Conservation (phyloP, 495 filamentous ascomycete genomes). For the Penicillium taxi region DNA sequence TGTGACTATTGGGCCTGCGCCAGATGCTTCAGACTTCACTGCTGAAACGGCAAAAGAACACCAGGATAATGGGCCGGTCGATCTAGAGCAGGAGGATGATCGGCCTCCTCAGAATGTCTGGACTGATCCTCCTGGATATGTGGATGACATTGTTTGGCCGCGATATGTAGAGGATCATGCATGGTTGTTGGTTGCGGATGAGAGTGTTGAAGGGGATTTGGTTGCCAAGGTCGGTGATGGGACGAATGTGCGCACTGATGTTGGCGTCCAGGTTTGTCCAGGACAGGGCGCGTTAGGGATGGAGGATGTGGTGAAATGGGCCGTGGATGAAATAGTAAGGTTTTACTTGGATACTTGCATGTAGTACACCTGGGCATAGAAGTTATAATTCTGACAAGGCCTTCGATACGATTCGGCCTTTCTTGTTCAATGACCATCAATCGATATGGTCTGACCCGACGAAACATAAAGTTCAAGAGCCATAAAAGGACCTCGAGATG, state of each 20-base stretch:
- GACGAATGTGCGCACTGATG: slow-evolving; percentile 26
- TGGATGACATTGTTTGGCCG: slow-evolving; percentile 92
- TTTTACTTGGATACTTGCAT: too few species aligned
- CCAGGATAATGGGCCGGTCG: slow-evolving; percentile 15
- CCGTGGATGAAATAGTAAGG: slow-evolving; percentile 34
- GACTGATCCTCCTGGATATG: slow-evolving; percentile 88
- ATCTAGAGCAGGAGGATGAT: slow-evolving; percentile 33
- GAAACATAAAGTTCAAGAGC: too few species aligned
- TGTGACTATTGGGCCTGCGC: slow-evolving; percentile 60
- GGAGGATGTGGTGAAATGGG: slow-evolving; percentile 36
- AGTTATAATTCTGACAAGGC: too few species aligned
- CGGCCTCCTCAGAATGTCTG: slow-evolving; percentile 68
- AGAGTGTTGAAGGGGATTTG: slow-evolving; percentile 17
- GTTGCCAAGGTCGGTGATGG: slow-evolving; percentile 28
- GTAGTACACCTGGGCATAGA: too few species aligned
- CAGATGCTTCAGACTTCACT: slow-evolving; percentile 6
- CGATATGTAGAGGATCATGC: slow-evolving; percentile 74
- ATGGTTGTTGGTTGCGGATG: slow-evolving; percentile 62
- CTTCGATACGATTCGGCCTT: too few species aligned
- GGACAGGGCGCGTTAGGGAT: slow-evolving; percentile 27
- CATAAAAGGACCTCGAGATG: too few species aligned
- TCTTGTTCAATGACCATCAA: too few species aligned
- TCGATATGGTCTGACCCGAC: too few species aligned
- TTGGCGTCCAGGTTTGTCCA: slow-evolving; percentile 33
- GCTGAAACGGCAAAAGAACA: neutral